Conservation (phyloP, 2,329 filamentous ascomycete species). For the Stachybotrys chartarum region DNA sequence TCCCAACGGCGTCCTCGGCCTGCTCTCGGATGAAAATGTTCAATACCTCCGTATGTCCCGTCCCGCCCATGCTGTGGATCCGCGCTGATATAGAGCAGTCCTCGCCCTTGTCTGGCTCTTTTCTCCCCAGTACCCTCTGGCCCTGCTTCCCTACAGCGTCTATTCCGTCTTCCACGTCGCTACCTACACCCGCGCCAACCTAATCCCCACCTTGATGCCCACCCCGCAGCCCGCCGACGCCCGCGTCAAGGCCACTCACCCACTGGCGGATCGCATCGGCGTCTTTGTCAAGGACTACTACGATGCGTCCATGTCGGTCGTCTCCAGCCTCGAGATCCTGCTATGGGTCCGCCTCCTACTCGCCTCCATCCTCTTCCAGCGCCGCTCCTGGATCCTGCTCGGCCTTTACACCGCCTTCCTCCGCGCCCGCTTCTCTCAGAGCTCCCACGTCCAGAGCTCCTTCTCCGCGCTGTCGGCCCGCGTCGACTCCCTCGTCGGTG, state of each 20-base stretch:
- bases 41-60: slow-evolving; percentile 78
- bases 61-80: background rate
- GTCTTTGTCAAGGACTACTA: slow-evolving; percentile 98
- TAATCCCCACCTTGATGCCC: slow-evolving; percentile 80
- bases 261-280: slow-evolving; percentile 75
- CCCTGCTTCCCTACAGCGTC: slow-evolving; percentile 87
- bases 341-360: slow-evolving; percentile 79
- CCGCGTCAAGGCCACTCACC: slow-evolving; percentile 40
- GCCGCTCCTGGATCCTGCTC: slow-evolving; percentile 84
- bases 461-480: slow-evolving; percentile 66
- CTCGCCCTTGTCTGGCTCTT: slow-evolving; percentile 96
- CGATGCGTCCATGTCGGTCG: slow-evolving; percentile 89
- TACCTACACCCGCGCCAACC: slow-evolving; percentile 88
- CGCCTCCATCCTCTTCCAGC: slow-evolving; percentile 79
- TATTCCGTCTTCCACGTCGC: slow-evolving; percentile 99
- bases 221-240: slow-evolving; percentile 52
- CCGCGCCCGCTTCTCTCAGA: slow-evolving; percentile 83
- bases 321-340: slow-evolving; percentile 78
- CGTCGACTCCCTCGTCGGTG: slow-evolving; percentile 73
- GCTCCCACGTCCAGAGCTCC: slow-evolving; percentile 81
- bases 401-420: slow-evolving; percentile 85
- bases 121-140: slow-evolving; percentile 80
- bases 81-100: slow-evolving; percentile 38
- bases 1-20: slow-evolving; percentile 51
- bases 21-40: slow-evolving; percentile 88